These are phyloP conservation scores for Penicillium chermesinum DNA, from an alignment of 495 filamentous ascomycete genomes.

Conservation along the genomic window DNA sequence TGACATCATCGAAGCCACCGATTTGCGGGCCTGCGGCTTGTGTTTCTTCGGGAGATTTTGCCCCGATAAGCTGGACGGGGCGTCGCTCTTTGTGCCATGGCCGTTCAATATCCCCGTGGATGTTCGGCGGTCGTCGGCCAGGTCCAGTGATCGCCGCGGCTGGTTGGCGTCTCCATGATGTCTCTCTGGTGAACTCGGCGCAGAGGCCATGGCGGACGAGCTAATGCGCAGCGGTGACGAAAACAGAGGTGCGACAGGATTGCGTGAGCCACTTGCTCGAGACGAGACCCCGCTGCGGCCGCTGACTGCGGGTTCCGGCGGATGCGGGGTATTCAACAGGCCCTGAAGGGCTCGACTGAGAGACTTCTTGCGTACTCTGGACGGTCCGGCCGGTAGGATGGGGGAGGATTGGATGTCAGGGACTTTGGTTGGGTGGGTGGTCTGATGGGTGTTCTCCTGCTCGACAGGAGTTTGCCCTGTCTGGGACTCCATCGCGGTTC, in stretches of 20 bases:
- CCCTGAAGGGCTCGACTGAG: constrained; percentile 16
- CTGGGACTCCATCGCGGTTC: constrained; percentile 26
- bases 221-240: constrained; percentile 24
- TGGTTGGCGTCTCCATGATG: constrained; percentile 5
- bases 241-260: constrained; percentile 17
- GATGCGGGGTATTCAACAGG: constrained; percentile 25
- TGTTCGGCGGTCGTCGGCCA: neutral
- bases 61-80: constrained; percentile 12
- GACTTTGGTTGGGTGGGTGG: constrained; percentile 52
- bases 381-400: neutral
- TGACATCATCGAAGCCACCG: constrained; percentile 39
- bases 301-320: constrained; percentile 40
- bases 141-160: constrained; percentile 19
- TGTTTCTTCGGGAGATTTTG: constrained; percentile 11
- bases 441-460: constrained; percentile 12
- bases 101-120: too few relatives aligned
- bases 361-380: constrained; percentile 1
- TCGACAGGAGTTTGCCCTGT: neutral
- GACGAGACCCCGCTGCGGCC: constrained; percentile 23
- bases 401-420: constrained; percentile 43
- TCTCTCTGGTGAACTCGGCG: constrained; percentile 23
- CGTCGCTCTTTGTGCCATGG: constrained; percentile 16
- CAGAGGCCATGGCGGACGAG: constrained; percentile 19
- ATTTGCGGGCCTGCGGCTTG: constrained; percentile 24
- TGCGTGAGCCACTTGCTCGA: constrained; percentile 12